Base-by-base conservation (phyloP, 164 flowering plant genomes). In the Tinospora cordifolia region DNA sequence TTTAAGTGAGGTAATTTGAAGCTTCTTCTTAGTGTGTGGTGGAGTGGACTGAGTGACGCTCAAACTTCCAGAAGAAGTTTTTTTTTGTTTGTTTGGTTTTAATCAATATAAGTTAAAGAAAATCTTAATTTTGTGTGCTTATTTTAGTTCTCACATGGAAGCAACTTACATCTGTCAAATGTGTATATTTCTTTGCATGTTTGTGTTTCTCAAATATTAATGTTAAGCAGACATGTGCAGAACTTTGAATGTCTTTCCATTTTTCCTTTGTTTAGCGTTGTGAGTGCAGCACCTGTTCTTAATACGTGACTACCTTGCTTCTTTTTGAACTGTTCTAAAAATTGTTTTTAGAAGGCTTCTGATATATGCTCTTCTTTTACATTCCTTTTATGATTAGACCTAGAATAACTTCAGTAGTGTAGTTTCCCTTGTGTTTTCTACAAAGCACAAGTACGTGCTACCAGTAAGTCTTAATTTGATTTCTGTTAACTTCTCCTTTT, bases 1-100 rank as follows among this genome's bases (percentile, higher is more conserved):
- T 73, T 69, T 78, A 63, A 74, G 72, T 40, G 84, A 84, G 91
- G 97, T 87, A 73, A 60, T 65, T 11, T 41, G 13, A 47, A 30
- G 41, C 0, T 54, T 15, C 25, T 54, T 54, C 24, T n/a, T 17
- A 8, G n/a, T 54, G 24, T 8, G 8, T 3, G 21, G 1, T 5
- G 21, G 24, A 54, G 19, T 19, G 60, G 21, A 19, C 5, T 19
- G 60, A 17, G n/a, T 17, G 60, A 9, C 0, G 22, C 24, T 19
- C 10, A 21, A 19, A 54, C 60, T 54, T 54, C n/a, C 5, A 44
- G 12, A 44, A 19, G 60, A 51, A 17, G 17, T 51, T 54, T n/a
- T 47, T 30, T 30, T 30, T 30, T 51, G 17, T 51, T 54, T n/a
- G 11, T 30, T 30, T 30, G 2, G 36, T 30, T 30, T 30, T 30